A percentile compares a stretch with the other conserved stretches of the same genome.
These are phyloP conservation scores for Fraxinus sp. DNA, from an alignment of 305 asterid genomes.

Conservation along the genomic window DNA sequence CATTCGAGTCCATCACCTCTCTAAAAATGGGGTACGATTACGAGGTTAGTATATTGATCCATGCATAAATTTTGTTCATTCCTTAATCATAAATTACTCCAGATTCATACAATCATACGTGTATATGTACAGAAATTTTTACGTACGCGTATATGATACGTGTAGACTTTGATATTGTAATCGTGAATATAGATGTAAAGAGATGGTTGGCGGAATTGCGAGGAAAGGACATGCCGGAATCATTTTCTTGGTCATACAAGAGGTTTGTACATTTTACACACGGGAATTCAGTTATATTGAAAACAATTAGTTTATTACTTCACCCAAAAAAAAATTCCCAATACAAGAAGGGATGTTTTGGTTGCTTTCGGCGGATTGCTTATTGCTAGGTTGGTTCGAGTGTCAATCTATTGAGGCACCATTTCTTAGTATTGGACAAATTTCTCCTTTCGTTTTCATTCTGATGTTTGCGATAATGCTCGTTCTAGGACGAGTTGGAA, in stretches of 20 bases:
- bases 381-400: neutral
- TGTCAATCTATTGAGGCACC: neutral
- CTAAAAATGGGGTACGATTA: constrained; percentile 69
- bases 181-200: constrained; percentile 62
- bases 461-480: neutral
- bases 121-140: neutral
- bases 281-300: neutral
- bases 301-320: neutral
- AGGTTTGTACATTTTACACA: constrained; percentile 42
- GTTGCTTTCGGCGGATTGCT: neutral
- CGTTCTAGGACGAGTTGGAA: neutral
- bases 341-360: no score
- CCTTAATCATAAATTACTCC: no score
- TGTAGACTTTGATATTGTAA: neutral
- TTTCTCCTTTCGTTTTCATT: neutral
- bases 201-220: constrained; percentile 89
- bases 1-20: constrained; percentile 70
- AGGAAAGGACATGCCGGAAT: constrained; percentile 78
- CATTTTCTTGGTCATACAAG: constrained; percentile 91
- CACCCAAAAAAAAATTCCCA: no score
- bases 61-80: neutral
- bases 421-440: neutral
- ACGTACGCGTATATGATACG: neutral
- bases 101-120: no score
- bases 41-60: constrained; percentile 65